Conservation (phyloP, 371 early-diverging fungal species). For the Mortierella sp. region DNA sequence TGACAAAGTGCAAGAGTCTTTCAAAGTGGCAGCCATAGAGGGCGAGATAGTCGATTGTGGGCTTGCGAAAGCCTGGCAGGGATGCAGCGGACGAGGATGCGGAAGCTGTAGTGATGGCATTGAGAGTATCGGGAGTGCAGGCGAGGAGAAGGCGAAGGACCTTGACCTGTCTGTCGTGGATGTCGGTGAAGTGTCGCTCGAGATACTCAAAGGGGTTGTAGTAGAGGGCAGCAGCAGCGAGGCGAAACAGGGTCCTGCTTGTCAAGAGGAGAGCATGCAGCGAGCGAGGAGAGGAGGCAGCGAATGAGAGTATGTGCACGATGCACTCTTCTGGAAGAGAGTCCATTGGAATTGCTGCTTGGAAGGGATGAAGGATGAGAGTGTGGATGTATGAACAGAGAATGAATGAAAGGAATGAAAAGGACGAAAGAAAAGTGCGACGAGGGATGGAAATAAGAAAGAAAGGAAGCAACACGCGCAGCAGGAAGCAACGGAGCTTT, state of each 20-base stretch:
- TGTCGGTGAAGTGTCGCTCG: background rate
- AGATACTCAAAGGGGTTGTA: conserved; percentile 23
- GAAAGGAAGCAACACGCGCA: background rate
- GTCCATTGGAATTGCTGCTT: conserved; percentile 12
- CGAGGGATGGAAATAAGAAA: background rate
- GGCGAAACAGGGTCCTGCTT: conserved; percentile 35
- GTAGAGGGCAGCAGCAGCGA: conserved; percentile 28
- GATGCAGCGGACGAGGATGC: background rate
- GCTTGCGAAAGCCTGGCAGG: background rate
- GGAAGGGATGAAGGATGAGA: background rate
- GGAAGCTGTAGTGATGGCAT: background rate
- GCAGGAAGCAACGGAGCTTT: background rate
- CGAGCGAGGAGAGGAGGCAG: background rate
- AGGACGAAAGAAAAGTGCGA: background rate
- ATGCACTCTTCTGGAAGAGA: conserved; percentile 47
- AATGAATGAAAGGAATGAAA: background rate
- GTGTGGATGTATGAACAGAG: too few relatives aligned
- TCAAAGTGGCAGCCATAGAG: conserved; percentile 25
- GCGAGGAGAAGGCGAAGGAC: conserved; percentile 24
- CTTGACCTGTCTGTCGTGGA: background rate
- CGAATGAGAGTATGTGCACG: conserved; percentile 19
- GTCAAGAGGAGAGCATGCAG: conserved; percentile 30
- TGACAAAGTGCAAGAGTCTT: conserved; percentile 12
- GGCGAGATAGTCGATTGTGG: conserved; percentile 34
- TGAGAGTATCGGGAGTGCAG: conserved; percentile 7